Conservation (phyloP, 768 basidiomycete species). For the Clitopilus hobsonii region DNA sequence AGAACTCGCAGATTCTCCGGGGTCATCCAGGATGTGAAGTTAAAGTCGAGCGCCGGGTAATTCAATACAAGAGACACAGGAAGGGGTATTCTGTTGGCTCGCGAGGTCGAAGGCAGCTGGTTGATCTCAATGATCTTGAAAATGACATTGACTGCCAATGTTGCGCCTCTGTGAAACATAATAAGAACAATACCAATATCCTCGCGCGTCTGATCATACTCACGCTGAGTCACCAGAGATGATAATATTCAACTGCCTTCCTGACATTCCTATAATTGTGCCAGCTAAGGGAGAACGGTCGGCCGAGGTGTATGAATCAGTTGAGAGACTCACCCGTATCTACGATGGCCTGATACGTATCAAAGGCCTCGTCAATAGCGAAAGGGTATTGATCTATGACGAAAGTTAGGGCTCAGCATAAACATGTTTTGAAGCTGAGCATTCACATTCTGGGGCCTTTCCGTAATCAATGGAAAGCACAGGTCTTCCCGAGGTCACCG, state of each 20-base stretch:
- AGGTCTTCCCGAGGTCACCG: slow-evolving; percentile 69
- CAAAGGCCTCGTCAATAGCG: slow-evolving; percentile 93
- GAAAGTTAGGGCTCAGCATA: slow-evolving; percentile 4
- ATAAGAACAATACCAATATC: too few relatives aligned
- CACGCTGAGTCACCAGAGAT: slow-evolving; percentile 97
- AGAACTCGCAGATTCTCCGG: slow-evolving; percentile 78
- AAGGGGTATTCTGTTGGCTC: slow-evolving; percentile 45
- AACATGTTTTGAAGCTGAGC: slow-evolving; percentile 14
- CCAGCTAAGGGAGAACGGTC: slow-evolving; percentile 40
- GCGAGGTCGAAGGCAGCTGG: slow-evolving; percentile 24
- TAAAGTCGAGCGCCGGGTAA: slow-evolving; percentile 94
- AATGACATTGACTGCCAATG: slow-evolving; percentile 80
- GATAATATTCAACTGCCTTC: slow-evolving; percentile 72
- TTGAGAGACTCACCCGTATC: slow-evolving; percentile 48
- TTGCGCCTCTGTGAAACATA: slow-evolving; percentile 64
- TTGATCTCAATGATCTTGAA: slow-evolving; percentile 77
- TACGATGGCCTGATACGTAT: slow-evolving; percentile 76
- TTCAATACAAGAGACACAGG: slow-evolving; percentile 84
- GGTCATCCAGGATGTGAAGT: slow-evolving; percentile 97
- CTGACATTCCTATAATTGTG: slow-evolving; percentile 80
- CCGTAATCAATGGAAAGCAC: slow-evolving; percentile 90
- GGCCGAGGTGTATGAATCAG: not conserved
- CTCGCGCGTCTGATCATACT: slow-evolving; percentile 36
- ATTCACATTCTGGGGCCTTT: slow-evolving; percentile 89
- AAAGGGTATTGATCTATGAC: slow-evolving; percentile 90